Evolutionary conservation across 345 rosid genomes (phyloP), one percentile per base, ranked within the genome.

Genomic region (Noccaea bulbosa): DNA sequence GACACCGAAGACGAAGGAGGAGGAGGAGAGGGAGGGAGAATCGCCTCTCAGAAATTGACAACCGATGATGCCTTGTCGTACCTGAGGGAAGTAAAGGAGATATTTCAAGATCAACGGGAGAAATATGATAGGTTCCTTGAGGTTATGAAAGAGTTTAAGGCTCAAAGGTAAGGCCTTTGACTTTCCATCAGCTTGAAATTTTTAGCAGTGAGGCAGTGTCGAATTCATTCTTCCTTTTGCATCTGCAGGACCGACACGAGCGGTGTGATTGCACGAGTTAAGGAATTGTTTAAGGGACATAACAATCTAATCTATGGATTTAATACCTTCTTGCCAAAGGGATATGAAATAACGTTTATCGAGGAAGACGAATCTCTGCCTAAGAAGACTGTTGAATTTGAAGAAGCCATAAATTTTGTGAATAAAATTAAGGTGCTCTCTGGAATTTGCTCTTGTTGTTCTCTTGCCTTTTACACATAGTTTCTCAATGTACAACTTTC

Each of bases 121-220:
- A 94, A 85, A 71, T 94, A 94, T 74, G 98, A 89, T 47, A 79
- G 50, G 81, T 91, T 94, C 58, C 87, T 94, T 51, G 90, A 88
- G 70, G 95, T 91, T 82, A 91, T 94, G 99, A 94, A 94, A 73
- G 99, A 94, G 75, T 94, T 94, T 74, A 94, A 94, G 82, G 97
- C 97, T 45, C 98, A 89, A 73, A 85, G 96, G 99, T 91, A 32
- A 56, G 47, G 6, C 57, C 14, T 16, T 70, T 30, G 2, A 45
- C 3, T 53, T 32, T n/a, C 32, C 62, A 24, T 59, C 2, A 4
- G 39, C 2, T 40, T 44, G 8, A 33, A 7, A 5, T 47, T 62
- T 58, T 32, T 2, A 56, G 24, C 37, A 1, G 40, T 44, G 33
- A 9, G 11, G 12, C n/a, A 20, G 11, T 11, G 7, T 35, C 7